These are phyloP conservation scores for Nicotiana paniculata DNA, from an alignment of 257 asterid genomes.

Conservation along the genomic window DNA sequence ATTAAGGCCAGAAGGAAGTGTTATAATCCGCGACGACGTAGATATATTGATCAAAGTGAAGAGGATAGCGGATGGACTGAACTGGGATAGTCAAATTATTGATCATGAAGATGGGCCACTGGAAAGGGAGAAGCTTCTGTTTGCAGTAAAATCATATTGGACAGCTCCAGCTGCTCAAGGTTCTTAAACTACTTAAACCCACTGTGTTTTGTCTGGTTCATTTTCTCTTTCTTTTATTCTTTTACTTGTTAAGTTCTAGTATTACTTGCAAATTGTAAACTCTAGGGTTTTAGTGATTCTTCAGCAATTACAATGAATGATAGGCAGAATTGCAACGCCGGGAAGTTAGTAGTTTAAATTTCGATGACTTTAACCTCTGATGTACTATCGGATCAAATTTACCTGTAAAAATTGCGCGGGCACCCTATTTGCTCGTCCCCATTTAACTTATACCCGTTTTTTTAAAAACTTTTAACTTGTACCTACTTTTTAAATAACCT, in stretches of 20 bases:
- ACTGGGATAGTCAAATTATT: constrained; percentile 74
- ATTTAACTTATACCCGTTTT: too few relatives aligned
- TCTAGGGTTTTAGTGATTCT: not conserved
- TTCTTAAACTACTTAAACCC: constrained; percentile 3
- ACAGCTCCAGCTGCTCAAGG: constrained; percentile 46
- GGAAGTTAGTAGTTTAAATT: not conserved
- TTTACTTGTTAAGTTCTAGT: not conserved
- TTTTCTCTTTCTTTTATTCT: not conserved
- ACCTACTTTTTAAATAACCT: too few relatives aligned
- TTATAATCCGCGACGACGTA: constrained; percentile 69
- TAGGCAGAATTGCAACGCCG: not conserved
- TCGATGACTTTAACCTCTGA: not conserved
- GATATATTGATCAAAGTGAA: constrained; percentile 60
- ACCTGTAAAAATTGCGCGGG: too few relatives aligned
- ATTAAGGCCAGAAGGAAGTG: constrained; percentile 76
- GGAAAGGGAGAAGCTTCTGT: constrained; percentile 64
- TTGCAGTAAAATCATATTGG: constrained; percentile 72
- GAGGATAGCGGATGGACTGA: constrained; percentile 59
- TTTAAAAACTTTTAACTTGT: too few relatives aligned
- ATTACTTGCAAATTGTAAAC: not conserved
- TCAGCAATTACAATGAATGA: not conserved
- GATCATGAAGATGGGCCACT: constrained; percentile 89
- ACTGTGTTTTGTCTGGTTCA: not conserved
- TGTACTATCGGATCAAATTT: too few relatives aligned
- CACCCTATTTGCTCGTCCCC: too few relatives aligned